A percentile compares a stretch with the other conserved stretches of the same genome.
These are phyloP conservation scores for Eudorina sp. DNA, from an alignment of 139 green algal genomes.

Conservation along the genomic window DNA sequence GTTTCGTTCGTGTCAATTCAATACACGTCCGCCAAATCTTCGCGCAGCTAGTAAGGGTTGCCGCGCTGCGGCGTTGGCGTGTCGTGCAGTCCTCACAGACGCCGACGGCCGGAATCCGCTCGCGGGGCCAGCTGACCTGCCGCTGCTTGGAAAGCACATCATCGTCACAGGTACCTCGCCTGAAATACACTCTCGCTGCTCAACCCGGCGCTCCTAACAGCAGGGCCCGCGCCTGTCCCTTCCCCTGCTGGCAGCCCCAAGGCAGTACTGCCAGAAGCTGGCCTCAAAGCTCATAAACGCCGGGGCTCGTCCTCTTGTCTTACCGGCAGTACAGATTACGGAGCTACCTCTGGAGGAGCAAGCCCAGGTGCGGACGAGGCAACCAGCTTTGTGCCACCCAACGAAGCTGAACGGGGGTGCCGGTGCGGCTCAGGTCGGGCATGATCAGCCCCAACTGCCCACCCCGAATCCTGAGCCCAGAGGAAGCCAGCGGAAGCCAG, in stretches of 20 bases:
- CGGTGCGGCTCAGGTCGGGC: too few species aligned
- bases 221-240: neutral
- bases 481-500: too few species aligned
- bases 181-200: neutral
- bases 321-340: constrained; percentile 71
- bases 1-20: too few species aligned
- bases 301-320: constrained; percentile 71
- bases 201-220: neutral
- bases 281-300: constrained; percentile 60
- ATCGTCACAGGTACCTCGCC: constrained; percentile 29
- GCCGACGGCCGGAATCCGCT: neutral
- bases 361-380: too few species aligned
- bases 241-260: constrained; percentile 56
- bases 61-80: too few species aligned
- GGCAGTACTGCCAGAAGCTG: constrained; percentile 80
- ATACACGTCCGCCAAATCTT: too few species aligned
- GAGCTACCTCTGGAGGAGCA: neutral
- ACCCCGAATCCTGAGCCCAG: too few species aligned
- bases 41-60: too few species aligned
- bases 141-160: constrained; percentile 18
- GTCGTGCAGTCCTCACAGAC: neutral
- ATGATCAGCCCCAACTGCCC: too few species aligned
- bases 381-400: too few species aligned
- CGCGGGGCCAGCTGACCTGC: neutral
- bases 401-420: too few species aligned